Conservation (phyloP, 1,284 basidiomycete species). For the Heliocybe sulcata region DNA sequence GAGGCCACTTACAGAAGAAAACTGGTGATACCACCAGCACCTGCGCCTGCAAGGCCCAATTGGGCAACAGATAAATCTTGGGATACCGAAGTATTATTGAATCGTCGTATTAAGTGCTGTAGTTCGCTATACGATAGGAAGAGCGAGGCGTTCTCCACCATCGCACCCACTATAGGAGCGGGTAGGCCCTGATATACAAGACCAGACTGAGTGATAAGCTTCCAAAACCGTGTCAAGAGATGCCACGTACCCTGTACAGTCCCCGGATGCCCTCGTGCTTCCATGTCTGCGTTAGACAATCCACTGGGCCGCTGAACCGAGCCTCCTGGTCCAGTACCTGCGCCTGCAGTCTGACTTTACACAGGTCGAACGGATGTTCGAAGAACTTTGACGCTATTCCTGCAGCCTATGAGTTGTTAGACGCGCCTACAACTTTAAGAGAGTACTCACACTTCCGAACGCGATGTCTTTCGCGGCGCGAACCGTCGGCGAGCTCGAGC, state of each 20-base stretch:
- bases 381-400: conserved; percentile 82
- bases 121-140: conserved; percentile 86
- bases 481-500: background rate
- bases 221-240: background rate
- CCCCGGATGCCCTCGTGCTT: conserved; percentile 71
- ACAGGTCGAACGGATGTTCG: conserved; percentile 83
- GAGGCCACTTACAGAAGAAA: conserved; percentile 62
- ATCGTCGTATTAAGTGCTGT: conserved; percentile 57
- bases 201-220: background rate
- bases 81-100: conserved; percentile 23
- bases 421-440: background rate
- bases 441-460: conserved; percentile 46
- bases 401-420: conserved; percentile 38
- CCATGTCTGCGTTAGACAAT: conserved; percentile 78
- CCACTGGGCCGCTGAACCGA: conserved; percentile 72
- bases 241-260: conserved; percentile 70
- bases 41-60: conserved; percentile 70
- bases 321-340: conserved; percentile 71
- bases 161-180: conserved; percentile 85
- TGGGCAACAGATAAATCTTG: conserved; percentile 50
- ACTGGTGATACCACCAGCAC: conserved; percentile 77
- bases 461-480: conserved; percentile 47
- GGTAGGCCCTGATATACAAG: conserved; percentile 67
- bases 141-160: conserved; percentile 83
- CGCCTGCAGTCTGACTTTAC: conserved; percentile 79